Base-by-base conservation (phyloP, 345 rosid genomes). In the Anacardium occidentale region DNA sequence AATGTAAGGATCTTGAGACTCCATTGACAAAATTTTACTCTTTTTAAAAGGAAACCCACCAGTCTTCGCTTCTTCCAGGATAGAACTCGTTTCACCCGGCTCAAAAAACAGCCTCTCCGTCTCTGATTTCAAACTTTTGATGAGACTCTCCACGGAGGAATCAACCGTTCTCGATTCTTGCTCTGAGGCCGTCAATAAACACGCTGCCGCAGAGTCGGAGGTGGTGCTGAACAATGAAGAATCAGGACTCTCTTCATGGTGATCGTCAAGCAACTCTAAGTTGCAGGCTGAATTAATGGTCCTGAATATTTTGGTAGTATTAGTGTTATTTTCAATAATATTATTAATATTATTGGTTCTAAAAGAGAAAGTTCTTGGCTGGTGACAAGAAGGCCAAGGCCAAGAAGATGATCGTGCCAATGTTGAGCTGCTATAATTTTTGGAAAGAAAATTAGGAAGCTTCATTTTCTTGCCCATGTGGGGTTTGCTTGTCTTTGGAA, bases 351-450 rank as follows among this genome's bases (percentile, higher is more conserved):
- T 59, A 53, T 66, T 79, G 62, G 75, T 37, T 65, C 88, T 79
- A 58, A 89, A 94, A 74, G 98, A 94, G 45, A 82, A 82, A 66
- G 97, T 92, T 81, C 85, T 86, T 12, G 97, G 95, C 50, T 90
- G 92, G 62, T 89, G 78, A 76, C 90, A 94, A 69, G 88, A 83
- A 29, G 90, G 91, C 98, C 98, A 93, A 60, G 91, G 85, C 94
- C 98, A 93, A 14, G 88, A 77, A 6, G 89, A 75, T 1, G 68
- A 62, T 26, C 20, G 50, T 4, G 77, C 66, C 11, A 14, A 37
- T 37, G 8, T 37, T 37, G 42, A 5, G 42, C 8, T 37, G 12
- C 7, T 17, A 65, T 32, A 63, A 75, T 62, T 80, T 69, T 76
- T 79, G 79, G 62, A 79, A 74, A 89, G 81, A 72, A 86, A 87